Evolutionary conservation across 2,329 filamentous ascomycete species (phyloP), one percentile per base, ranked within the genome.

Genomic region (Byssoonygena ceratinophila): DNA sequence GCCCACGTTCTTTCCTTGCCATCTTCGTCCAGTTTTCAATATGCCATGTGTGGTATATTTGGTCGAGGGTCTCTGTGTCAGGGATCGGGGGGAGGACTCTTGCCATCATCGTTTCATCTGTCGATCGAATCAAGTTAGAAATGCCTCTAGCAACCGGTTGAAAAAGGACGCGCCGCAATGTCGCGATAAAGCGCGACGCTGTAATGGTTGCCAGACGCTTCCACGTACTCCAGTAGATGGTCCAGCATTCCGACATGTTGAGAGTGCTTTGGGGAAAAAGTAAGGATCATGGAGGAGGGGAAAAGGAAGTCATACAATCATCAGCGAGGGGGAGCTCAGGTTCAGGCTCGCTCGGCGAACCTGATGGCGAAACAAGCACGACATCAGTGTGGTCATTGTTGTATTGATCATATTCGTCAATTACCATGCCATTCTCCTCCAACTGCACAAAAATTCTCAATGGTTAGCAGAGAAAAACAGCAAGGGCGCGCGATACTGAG

Each of bases 31-130:
- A 98, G 57, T 85, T 78, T 61, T 86, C 78, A 56, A 98, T 87
- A 27, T 86, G 81, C 92, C 92, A 98, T 62, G 88, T 95, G 69
- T 86, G 68, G 60, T 84, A 72, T 37, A 77, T 77, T 66, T 95
- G 87, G 51, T 83, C 83, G 58, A 91, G 77, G 31, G 84, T 83
- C 64, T 88, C 85, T 58, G 90, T 82, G 59, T 95, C 88, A 59
- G 88, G 82, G 45, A 89, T 74, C 51, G 84, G 81, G 9, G 82
- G 81, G 54, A 97, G 78, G 59, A 89, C 81, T 59, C 84, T 74
- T 61, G 87, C 83, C 73, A 85, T 85, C 80, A 97, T 95, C 46
- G 86, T 85, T 59, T 94, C 86, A 71, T 81, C 85, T 90, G 62
- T 25, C 11, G 4, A 43, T 16, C n/a, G 16, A 34, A 31, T 7